Evolutionary conservation across 768 basidiomycete species (phyloP), one percentile per base, ranked within the genome.

Genomic region (Kwoniella sp.): DNA sequence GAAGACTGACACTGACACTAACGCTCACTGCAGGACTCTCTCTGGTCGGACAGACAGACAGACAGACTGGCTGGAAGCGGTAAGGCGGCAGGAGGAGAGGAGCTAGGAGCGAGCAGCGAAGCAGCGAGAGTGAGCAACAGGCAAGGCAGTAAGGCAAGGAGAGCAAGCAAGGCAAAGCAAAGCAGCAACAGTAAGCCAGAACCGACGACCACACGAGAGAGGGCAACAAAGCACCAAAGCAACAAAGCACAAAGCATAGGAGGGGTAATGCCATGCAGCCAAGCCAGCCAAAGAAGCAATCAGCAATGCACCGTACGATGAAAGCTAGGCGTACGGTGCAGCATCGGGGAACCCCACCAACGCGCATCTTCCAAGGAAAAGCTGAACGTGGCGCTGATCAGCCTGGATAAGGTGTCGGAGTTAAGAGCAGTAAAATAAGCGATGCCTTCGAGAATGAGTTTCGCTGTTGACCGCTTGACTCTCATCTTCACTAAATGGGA

Each of bases 391-490:
- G 58, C 49, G 26, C 49, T 2, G 6, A 1, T n/a, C n/a, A 3
- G 26, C 17, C 12, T 15, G 2, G 47, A 13, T 8, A 2, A 7
- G 19, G 22, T 21, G 25, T 60, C 58, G 58, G 58, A 37, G 7
- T 52, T 60, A 60, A 60, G 57, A 50, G 0, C 15, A 33, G 1
- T 6, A 19, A 10, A 19, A 33, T 58, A 58, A 50, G 57, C 58
- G 58, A 60, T 27, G 26, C 0, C 17, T 1, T 13, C 58, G 58
- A 52, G n/a, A 24, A 22, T 12, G 0, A 0, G 1, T 33, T 33
- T 33, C 33, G 6, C 33, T 13, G 6, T 33, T 13, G 33, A 33
- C 33, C 33, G 33, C 33, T 33, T 33, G 7, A 6, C 33, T 13
- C 33, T 13, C 33, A n/a, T 33, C 13, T 33, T 49, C 48, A 9